These are phyloP conservation scores for Arachis hypogaea DNA, from an alignment of 306 rosid species.

Conservation along the genomic window DNA sequence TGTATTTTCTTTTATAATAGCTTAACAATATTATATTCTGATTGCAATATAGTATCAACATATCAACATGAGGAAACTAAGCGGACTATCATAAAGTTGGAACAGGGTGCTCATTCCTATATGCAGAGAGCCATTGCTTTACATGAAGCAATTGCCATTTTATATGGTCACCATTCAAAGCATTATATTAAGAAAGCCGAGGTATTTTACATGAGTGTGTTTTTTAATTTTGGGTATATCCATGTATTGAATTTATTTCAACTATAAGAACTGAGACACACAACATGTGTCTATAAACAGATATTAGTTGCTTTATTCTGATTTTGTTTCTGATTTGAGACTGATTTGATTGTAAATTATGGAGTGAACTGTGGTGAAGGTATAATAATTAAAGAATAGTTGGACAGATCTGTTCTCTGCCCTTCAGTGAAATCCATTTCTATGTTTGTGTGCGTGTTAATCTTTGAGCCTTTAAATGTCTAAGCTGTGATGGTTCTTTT, in stretches of 20 bases:
- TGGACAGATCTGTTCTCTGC: conserved; percentile 16
- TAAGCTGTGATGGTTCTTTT: too few species aligned
- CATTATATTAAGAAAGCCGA: conserved; percentile 88
- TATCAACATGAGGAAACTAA: conserved; percentile 71
- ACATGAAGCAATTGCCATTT: conserved; percentile 86
- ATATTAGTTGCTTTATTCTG: conserved; percentile 26
- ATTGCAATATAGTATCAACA: conserved; percentile 59
- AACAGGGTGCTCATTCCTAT: conserved; percentile 75
- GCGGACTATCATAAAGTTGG: conserved; percentile 78
- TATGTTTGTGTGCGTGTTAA: not conserved
- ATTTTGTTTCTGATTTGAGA: conserved; percentile 27
- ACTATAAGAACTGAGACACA: not conserved
- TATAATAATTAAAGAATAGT: conserved; percentile 20
- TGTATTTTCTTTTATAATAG: conserved; percentile 20
- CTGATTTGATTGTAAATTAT: conserved; percentile 31
- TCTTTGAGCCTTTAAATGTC: not conserved
- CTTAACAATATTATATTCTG: conserved; percentile 32
- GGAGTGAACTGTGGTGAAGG: conserved; percentile 25
- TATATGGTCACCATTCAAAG: conserved; percentile 70
- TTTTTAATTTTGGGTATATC: not conserved
- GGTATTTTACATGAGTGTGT: conserved; percentile 54
- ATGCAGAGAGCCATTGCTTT: conserved; percentile 82
- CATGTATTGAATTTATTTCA: not conserved
- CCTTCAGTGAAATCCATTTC: not conserved
- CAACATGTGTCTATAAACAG: not conserved